phyloP scores from a whole-genome alignment of 108 stramenopile species.

The Cyclotella kingstonii region DNA sequence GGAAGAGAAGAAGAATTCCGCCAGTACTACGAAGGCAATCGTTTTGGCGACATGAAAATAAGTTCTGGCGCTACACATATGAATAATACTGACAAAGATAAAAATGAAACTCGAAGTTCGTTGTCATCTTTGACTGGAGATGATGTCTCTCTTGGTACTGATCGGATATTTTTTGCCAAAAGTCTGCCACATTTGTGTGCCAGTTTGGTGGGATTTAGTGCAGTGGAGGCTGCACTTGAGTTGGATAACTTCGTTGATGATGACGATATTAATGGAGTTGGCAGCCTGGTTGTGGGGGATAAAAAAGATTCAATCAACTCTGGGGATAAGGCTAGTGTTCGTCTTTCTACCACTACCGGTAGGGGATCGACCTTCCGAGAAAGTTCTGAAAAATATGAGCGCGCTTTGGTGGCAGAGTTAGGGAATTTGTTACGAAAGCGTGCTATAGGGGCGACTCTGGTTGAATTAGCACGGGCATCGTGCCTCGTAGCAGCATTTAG shows the following conservation, averaged over 20 bases:
- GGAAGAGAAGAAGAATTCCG: conserved; percentile 83
- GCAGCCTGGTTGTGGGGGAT: conserved; percentile 16
- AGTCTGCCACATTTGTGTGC: conserved; percentile 85
- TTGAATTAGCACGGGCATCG: conserved; percentile 77
- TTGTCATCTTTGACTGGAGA: conserved; percentile 86
- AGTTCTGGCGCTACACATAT: conserved; percentile 42
- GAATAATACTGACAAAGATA: conserved; percentile 51
- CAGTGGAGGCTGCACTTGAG: conserved; percentile 87
- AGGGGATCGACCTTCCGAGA: conserved; percentile 74
- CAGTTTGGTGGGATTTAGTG: conserved; percentile 85
- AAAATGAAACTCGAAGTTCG: conserved; percentile 63
- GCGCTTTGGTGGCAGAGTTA: conserved; percentile 75
- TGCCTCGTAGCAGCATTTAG: conserved; percentile 83
- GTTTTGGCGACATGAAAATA: conserved; percentile 87
- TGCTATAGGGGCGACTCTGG: conserved; percentile 68
- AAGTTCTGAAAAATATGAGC: conserved; percentile 82
- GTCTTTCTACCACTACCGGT: conserved; percentile 38
- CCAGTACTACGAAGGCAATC: conserved; percentile 87
- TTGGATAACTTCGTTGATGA: conserved; percentile 80
- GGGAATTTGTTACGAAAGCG: conserved; percentile 73
- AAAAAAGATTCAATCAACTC: conserved; percentile 39
- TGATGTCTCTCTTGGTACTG: conserved; percentile 85
- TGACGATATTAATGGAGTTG: conserved; percentile 46
- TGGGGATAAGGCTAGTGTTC: conserved; percentile 24
- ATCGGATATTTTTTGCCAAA: conserved; percentile 86